Evolutionary conservation across 2,329 filamentous ascomycete genomes (phyloP).

Genomic region (Fusarium albidum): DNA sequence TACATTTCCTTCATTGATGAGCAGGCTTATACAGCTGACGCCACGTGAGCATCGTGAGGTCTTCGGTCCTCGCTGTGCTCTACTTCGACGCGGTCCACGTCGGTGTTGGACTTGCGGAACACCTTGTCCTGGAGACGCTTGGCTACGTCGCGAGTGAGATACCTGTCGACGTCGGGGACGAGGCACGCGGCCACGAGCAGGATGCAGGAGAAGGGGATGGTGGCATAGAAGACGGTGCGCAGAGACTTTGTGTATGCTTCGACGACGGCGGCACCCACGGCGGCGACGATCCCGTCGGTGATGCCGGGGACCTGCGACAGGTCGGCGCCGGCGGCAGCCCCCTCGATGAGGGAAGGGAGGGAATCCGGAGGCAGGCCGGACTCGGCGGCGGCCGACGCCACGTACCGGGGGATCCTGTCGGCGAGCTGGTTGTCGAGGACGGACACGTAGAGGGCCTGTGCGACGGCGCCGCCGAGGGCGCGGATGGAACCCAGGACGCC

Average conservation of each 20-base stretch:
- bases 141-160: conserved; percentile 53
- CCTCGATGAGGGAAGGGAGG: conserved; percentile 45
- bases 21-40: background rate
- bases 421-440: conserved; percentile 48
- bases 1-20: too few relatives aligned
- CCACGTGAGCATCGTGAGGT: background rate
- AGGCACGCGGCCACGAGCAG: conserved; percentile 49
- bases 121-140: conserved; percentile 48
- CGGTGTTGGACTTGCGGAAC: conserved; percentile 17
- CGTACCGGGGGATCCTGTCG: conserved; percentile 45
- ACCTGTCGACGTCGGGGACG: conserved; percentile 53
- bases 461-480: conserved; percentile 49
- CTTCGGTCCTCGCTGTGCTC: background rate
- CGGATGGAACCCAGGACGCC: conserved; percentile 57
- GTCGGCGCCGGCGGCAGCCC: conserved; percentile 44
- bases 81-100: conserved; percentile 3
- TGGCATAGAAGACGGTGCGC: conserved; percentile 51
- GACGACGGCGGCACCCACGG: conserved; percentile 46
- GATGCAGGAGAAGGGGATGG: conserved; percentile 50
- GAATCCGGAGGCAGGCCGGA: conserved; percentile 48
- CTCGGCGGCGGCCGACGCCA: conserved; percentile 44
- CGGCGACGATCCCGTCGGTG: conserved; percentile 43
- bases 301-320: conserved; percentile 46
- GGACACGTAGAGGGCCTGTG: conserved; percentile 48
- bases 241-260: conserved; percentile 54